These are phyloP conservation scores for Aspergillus luchuensis DNA, from an alignment of 2,329 filamentous ascomycete genomes.

Conservation along the genomic window DNA sequence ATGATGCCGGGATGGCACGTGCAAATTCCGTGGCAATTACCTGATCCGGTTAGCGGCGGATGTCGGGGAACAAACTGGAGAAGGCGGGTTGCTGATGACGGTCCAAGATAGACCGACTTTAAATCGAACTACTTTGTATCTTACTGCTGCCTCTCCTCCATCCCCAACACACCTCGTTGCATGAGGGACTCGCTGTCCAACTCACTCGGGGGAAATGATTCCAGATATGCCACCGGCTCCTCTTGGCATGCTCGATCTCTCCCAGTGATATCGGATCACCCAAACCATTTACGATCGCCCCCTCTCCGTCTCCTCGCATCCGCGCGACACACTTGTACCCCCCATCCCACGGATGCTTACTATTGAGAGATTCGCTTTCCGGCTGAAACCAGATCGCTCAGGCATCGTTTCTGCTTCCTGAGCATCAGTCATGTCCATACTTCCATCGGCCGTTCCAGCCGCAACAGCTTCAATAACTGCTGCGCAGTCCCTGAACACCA, in stretches of 20 bases:
- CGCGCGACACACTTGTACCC: neutral
- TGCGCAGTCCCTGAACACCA: conserved; percentile 25
- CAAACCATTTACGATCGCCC: neutral
- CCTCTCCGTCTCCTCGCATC: neutral
- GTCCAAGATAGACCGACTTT: neutral
- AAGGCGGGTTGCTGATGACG: conserved; percentile 1
- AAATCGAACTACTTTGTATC: neutral
- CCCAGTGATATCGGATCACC: neutral
- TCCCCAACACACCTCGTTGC: neutral
- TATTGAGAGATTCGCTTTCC: neutral
- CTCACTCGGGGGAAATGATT: neutral
- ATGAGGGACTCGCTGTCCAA: conserved; percentile 5
- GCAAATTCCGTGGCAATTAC: neutral
- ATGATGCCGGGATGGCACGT: neutral
- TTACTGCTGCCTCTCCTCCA: neutral
- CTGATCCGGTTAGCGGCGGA: neutral
- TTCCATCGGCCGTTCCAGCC: conserved; percentile 26
- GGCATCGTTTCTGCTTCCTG: neutral
- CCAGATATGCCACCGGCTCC: neutral
- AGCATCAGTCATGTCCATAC: conserved; percentile 27
- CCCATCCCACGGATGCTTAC: conserved; percentile 5
- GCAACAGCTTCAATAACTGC: conserved; percentile 19
- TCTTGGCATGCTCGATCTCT: neutral
- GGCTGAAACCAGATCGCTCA: neutral
- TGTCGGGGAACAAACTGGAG: neutral